Evolutionary conservation across 805 yeast genomes (phyloP).

Genomic region (Priceomyces haplophilus): DNA sequence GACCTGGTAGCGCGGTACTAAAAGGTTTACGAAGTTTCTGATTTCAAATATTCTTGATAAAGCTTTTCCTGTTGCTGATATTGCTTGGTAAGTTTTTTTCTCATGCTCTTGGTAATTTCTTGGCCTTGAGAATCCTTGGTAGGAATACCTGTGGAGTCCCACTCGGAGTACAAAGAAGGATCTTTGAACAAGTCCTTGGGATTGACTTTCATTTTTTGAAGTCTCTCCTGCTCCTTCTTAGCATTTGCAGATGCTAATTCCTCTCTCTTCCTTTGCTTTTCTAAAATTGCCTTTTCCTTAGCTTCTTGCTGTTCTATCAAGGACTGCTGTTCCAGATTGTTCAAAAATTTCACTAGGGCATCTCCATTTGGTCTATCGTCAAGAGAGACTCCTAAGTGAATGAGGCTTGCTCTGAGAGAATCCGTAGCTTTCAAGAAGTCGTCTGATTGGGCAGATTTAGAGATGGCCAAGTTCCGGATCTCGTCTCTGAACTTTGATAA

Average conservation of each 20-base stretch:
- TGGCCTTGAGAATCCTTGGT: constrained; percentile 71
- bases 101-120: constrained; percentile 79
- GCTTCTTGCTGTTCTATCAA: constrained; percentile 58
- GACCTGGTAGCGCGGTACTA: too few species aligned
- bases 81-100: constrained; percentile 77
- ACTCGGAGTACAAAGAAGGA: constrained; percentile 54
- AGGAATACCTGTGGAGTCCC: constrained; percentile 88
- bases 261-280: constrained; percentile 57
- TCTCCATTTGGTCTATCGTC: constrained; percentile 83
- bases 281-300: constrained; percentile 57
- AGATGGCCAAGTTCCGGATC: constrained; percentile 72
- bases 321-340: constrained; percentile 64
- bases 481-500: constrained; percentile 78
- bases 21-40: neutral
- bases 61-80: constrained; percentile 80
- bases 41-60: constrained; percentile 43
- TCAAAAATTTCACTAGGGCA: constrained; percentile 83
- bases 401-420: constrained; percentile 63
- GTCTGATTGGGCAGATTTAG: constrained; percentile 43
- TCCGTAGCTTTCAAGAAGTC: constrained; percentile 70
- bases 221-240: constrained; percentile 58
- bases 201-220: constrained; percentile 62
- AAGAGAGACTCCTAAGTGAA: constrained; percentile 74
- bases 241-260: constrained; percentile 49
- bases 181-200: constrained; percentile 76